Conservation (phyloP, 306 rosid genomes). For the Sesbania bispinosa region DNA sequence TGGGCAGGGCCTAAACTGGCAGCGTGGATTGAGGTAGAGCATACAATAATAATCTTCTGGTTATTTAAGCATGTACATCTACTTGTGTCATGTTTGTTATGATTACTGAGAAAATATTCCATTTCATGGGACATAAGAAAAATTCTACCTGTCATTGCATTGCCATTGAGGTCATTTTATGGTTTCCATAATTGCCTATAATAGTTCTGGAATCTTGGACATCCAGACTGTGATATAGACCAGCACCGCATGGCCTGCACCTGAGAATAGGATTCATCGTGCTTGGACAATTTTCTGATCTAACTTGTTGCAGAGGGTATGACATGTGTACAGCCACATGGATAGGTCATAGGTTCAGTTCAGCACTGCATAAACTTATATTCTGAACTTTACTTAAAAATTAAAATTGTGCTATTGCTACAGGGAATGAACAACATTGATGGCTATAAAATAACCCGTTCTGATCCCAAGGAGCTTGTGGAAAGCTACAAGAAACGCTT, state of each 20-base stretch:
- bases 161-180: neutral
- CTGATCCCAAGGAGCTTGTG: conserved; percentile 54
- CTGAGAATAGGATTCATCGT: neutral
- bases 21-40: conserved; percentile 65
- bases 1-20: conserved; percentile 69
- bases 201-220: neutral
- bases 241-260: neutral
- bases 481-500: conserved; percentile 62
- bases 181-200: neutral
- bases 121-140: neutral
- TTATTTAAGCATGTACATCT: neutral
- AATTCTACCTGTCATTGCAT: neutral
- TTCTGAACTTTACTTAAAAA: neutral
- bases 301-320: neutral
- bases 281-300: neutral
- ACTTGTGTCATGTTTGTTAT: neutral
- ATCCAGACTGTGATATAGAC: neutral
- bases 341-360: neutral
- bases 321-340: neutral
- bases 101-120: neutral
- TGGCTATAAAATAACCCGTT: conserved; percentile 55
- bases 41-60: neutral
- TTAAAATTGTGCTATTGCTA: neutral
- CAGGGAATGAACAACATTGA: conserved; percentile 56
- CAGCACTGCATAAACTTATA: neutral